phyloP scores from a whole-genome alignment of 352 stramenopile genomes.

The Ochromonadaceae sp. region DNA sequence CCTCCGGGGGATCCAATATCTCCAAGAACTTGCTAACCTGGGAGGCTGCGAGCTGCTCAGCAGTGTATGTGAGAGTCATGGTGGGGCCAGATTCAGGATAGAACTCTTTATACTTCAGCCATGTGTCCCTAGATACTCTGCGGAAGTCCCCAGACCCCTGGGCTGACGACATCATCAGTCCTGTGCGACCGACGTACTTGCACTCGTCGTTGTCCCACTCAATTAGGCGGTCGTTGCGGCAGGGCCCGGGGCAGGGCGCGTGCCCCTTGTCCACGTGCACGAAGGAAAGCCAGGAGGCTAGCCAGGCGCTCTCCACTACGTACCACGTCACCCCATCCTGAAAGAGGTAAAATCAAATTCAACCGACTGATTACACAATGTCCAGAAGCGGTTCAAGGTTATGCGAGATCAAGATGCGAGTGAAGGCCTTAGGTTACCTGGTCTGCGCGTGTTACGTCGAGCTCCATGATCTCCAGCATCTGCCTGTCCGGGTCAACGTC shows the following conservation, averaged over 20 bases:
- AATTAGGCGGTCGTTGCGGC: background rate
- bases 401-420: background rate
- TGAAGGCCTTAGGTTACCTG: background rate
- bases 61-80: too few species aligned
- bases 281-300: constrained; percentile 1
- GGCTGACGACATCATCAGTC: background rate
- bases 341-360: background rate
- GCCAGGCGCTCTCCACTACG: constrained; percentile 1
- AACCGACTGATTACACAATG: background rate
- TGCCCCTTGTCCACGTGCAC: background rate
- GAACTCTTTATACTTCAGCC: background rate
- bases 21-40: too few species aligned
- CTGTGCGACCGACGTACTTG: background rate
- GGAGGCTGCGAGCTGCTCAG: too few species aligned
- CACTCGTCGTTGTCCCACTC: background rate
- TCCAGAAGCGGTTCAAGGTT: background rate
- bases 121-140: background rate
- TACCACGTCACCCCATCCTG: constrained; percentile 13
- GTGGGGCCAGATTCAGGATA: constrained; percentile 13
- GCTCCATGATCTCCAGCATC: background rate
- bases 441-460: background rate
- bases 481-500: background rate
- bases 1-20: too few species aligned
- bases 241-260: background rate
- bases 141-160: background rate